Evolutionary conservation across 2,329 filamentous ascomycete genomes (phyloP), one percentile per base, ranked within the genome.

Genomic region (Venturia carpophila): DNA sequence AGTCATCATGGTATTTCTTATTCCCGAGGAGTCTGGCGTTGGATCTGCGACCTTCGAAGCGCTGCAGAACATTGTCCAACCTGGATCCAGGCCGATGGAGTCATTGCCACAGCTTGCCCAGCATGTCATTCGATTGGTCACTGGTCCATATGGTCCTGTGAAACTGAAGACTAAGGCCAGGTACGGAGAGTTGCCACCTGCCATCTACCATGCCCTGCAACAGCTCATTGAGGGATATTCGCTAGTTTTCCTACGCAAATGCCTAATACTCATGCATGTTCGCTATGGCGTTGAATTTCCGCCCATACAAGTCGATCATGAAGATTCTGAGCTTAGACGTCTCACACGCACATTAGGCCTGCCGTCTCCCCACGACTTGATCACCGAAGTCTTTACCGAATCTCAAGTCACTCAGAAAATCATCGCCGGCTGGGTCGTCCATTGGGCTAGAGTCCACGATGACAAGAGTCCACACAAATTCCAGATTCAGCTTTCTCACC

Each of bases 231-330:
- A 87, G 68, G 92, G 88, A 71, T 99, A 97, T 72, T 91, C 92
- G 4, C 81, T 97, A n/a, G 82, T 86, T 0, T 99, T 97, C 78
- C 80, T 99, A 47, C 88, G 94, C 67, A 99, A 99, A 78, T 83
- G 84, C 9, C 83, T 87, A 56, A 84, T 99, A 60, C 84, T 97
- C 45, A 84, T 97, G 68, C 88, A 97, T 73, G 88, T 95, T 67
- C 89, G 91, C 70, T 92, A 90, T 72, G 93, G 93, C 21, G 86
- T 97, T 62, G 90, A 96, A 69, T 92, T 97, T 71, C 89, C 89
- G 55, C 87, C 83, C 71, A 83, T 89, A 66, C 79, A 87, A 41
- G 83, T 87, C 63, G 79, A 82, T 5, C 80, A 86, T 0, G 86
- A 89, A 67, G 83, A 84, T 24, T 83, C 91, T 62, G 94, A 99